Percentiles rank a stretch among this genome's conserved stretches.
These are phyloP conservation scores for Leucogyrophana mollusca DNA, from an alignment of 768 basidiomycete species.

Conservation along the genomic window DNA sequence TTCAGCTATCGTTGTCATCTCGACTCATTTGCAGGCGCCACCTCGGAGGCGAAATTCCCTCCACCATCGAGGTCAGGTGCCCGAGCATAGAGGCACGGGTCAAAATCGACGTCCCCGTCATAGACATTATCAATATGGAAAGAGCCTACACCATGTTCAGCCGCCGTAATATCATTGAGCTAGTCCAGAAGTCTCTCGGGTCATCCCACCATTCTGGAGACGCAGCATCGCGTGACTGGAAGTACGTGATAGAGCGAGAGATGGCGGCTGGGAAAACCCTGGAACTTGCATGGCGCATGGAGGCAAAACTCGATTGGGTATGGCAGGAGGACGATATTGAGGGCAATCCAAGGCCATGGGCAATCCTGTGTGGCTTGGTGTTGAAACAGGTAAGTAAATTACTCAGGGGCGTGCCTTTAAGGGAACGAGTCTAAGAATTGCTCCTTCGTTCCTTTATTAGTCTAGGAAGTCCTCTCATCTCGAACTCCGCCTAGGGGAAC, in stretches of 20 bases:
- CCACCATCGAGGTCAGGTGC: constrained; percentile 64
- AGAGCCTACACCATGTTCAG: constrained; percentile 52
- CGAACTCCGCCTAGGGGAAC: constrained; percentile 75
- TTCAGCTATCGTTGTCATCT: constrained; percentile 1
- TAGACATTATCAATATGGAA: constrained; percentile 36
- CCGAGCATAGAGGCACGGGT: constrained; percentile 68
- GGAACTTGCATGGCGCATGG: constrained; percentile 77
- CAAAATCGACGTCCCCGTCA: constrained; percentile 63
- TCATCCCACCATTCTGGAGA: constrained; percentile 29
- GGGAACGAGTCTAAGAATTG: constrained; percentile 1
- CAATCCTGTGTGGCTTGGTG: constrained; percentile 73
- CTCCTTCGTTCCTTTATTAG: constrained; percentile 21
- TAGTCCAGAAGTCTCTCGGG: constrained; percentile 58
- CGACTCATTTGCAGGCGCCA: constrained; percentile 48
- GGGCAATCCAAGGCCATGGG: constrained; percentile 64
- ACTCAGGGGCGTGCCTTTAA: no score
- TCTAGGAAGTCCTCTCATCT: constrained; percentile 47
- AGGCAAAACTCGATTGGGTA: constrained; percentile 82
- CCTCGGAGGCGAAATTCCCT: constrained; percentile 71
- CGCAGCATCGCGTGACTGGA: constrained; percentile 48
- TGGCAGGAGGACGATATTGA: constrained; percentile 68
- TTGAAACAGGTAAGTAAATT: constrained; percentile 57
- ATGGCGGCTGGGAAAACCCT: constrained; percentile 55
- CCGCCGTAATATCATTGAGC: constrained; percentile 57
- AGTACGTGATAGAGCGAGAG: constrained; percentile 54